These are phyloP conservation scores for Rosa multiflora DNA, from an alignment of 306 rosid species.

Conservation along the genomic window DNA sequence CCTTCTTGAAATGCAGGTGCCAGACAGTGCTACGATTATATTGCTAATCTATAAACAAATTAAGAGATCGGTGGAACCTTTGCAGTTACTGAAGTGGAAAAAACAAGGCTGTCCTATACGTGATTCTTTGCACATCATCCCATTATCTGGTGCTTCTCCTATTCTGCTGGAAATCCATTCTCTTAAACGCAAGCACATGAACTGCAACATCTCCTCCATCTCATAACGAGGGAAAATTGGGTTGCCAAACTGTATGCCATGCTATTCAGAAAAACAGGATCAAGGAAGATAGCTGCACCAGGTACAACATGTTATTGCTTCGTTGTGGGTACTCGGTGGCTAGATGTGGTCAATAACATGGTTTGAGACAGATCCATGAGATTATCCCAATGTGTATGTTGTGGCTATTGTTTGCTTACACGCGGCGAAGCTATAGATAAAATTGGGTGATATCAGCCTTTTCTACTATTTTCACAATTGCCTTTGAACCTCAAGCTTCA, in stretches of 20 bases:
- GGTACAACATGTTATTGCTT: conserved; percentile 1
- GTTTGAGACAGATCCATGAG: neutral
- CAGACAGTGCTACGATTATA: neutral
- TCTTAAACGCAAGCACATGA: neutral
- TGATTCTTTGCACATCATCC: neutral
- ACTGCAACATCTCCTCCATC: neutral
- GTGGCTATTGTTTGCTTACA: neutral
- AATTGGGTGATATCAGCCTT: neutral
- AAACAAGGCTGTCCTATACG: neutral
- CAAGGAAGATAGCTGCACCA: neutral
- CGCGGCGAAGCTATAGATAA: neutral
- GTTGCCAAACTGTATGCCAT: too few species aligned
- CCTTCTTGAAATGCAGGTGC: neutral
- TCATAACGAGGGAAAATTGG: too few species aligned
- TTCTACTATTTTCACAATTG: neutral
- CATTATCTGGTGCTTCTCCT: neutral
- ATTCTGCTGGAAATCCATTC: neutral
- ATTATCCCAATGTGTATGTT: neutral
- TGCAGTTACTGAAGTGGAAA: neutral
- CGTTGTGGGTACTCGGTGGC: too few species aligned
- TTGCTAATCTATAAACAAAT: neutral
- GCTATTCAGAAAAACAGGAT: neutral
- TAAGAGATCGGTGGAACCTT: neutral
- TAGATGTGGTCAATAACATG: too few species aligned
- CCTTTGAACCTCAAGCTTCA: neutral